Percentiles rank a stretch among this genome's conserved stretches.
phyloP scores from a whole-genome alignment of 2,329 filamentous ascomycete genomes.

The Clonostachys rosea region DNA sequence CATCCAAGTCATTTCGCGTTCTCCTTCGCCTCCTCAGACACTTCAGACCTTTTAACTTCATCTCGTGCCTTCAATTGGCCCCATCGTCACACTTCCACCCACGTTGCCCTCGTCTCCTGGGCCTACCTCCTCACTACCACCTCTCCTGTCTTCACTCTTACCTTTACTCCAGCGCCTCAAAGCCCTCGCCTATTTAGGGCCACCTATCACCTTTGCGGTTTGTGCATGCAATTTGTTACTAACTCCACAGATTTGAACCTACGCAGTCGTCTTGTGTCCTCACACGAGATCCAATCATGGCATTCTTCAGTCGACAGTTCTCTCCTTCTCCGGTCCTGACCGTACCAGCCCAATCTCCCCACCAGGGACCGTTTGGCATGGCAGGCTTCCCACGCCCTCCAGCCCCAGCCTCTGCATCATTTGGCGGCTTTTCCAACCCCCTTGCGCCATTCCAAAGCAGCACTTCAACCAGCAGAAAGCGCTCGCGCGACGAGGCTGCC shows the following conservation, averaged over 20 bases:
- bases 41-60: no score
- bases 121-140: no score
- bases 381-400: constrained; percentile 18
- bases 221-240: constrained; percentile 3
- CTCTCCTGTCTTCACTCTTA: no score
- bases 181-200: no score
- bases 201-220: not conserved
- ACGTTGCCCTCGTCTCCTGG: no score
- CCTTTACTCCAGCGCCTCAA: no score
- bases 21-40: no score
- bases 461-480: constrained; percentile 57
- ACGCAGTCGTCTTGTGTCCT: not conserved
- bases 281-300: constrained; percentile 16
- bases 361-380: constrained; percentile 22
- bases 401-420: constrained; percentile 10
- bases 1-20: no score
- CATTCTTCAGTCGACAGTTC: constrained; percentile 35
- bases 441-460: not conserved
- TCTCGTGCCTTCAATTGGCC: no score
- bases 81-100: no score
- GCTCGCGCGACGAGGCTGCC: constrained; percentile 69
- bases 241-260: not conserved
- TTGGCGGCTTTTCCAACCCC: constrained; percentile 11
- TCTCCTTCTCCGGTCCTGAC: constrained; percentile 39
- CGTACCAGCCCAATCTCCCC: constrained; percentile 24